These are phyloP conservation scores for Erythrobasidium hasegawianum DNA, from an alignment of 1,284 basidiomycete species.

Conservation along the genomic window DNA sequence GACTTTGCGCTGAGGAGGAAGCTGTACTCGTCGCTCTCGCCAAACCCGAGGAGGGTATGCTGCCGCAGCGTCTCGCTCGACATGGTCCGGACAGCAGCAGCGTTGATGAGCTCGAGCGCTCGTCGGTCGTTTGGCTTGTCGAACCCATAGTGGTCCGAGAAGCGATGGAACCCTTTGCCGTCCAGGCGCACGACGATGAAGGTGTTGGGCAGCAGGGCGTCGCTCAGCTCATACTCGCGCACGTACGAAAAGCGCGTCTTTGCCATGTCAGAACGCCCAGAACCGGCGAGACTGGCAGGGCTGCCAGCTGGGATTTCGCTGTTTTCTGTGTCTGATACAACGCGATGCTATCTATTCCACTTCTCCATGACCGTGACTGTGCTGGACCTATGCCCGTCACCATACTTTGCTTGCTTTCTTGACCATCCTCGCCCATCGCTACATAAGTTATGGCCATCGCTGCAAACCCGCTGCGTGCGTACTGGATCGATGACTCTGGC, in stretches of 20 bases:
- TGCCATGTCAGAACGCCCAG: slow-evolving; percentile 74
- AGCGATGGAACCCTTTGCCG: slow-evolving; percentile 93
- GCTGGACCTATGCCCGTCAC: too few relatives aligned
- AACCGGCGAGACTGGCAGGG: too few relatives aligned
- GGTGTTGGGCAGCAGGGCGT: slow-evolving; percentile 75
- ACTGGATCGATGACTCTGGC: too few relatives aligned
- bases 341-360: too few relatives aligned
- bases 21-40: slow-evolving; percentile 95
- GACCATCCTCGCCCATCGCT: too few relatives aligned
- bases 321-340: too few relatives aligned
- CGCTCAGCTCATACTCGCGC: slow-evolving; percentile 80
- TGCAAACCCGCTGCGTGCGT: too few relatives aligned
- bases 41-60: slow-evolving; percentile 82
- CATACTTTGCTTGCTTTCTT: too few relatives aligned
- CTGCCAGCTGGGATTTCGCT: too few relatives aligned
- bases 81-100: slow-evolving; percentile 78
- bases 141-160: slow-evolving; percentile 78
- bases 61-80: slow-evolving; percentile 56
- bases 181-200: slow-evolving; percentile 86
- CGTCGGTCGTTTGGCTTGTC: slow-evolving; percentile 85
- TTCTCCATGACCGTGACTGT: too few relatives aligned
- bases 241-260: slow-evolving; percentile 90
- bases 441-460: too few relatives aligned
- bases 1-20: slow-evolving; percentile 78
- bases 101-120: slow-evolving; percentile 88